phyloP scores from a whole-genome alignment of 2,329 filamentous ascomycete genomes.

The Cercospora janseana region DNA sequence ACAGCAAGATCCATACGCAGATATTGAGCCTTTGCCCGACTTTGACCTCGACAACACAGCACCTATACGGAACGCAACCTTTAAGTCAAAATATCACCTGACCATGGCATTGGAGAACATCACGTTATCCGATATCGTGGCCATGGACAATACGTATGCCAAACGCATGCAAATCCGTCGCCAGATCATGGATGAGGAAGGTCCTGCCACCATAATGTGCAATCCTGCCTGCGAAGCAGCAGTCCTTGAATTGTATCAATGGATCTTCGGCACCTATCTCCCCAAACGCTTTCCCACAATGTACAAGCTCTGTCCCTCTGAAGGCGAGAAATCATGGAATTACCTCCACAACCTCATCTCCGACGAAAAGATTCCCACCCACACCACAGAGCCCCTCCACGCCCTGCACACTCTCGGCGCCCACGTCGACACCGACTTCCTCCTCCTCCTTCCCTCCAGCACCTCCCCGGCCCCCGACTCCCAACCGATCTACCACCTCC shows the following conservation, averaged over 20 bases:
- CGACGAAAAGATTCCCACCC: slow-evolving; percentile 43
- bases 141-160: slow-evolving; percentile 59
- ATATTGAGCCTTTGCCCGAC: slow-evolving; percentile 48
- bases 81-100: slow-evolving; percentile 61
- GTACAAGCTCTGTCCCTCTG: slow-evolving; percentile 24
- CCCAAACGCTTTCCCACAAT: slow-evolving; percentile 57
- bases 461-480: slow-evolving; percentile 23
- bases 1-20: slow-evolving; percentile 37
- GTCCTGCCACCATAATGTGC: slow-evolving; percentile 41
- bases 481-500: slow-evolving; percentile 50
- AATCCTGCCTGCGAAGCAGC: slow-evolving; percentile 46
- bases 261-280: slow-evolving; percentile 55
- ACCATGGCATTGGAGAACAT: slow-evolving; percentile 61
- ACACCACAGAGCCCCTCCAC: slow-evolving; percentile 34
- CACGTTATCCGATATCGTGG: slow-evolving; percentile 54
- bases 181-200: slow-evolving; percentile 47
- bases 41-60: slow-evolving; percentile 54
- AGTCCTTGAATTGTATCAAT: slow-evolving; percentile 57
- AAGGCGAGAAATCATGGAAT: slow-evolving; percentile 23
- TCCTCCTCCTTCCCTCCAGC: slow-evolving; percentile 54
- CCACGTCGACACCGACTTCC: slow-evolving; percentile 60
- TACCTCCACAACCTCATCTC: slow-evolving; percentile 50
- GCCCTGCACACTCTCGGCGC: slow-evolving; percentile 51
- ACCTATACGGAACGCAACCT: slow-evolving; percentile 56
- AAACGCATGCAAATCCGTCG: slow-evolving; percentile 52